Percentiles rank a stretch among this genome's conserved stretches.
Evolutionary conservation across 768 basidiomycete genomes (phyloP).

Genomic region (Trametes coccinea): DNA sequence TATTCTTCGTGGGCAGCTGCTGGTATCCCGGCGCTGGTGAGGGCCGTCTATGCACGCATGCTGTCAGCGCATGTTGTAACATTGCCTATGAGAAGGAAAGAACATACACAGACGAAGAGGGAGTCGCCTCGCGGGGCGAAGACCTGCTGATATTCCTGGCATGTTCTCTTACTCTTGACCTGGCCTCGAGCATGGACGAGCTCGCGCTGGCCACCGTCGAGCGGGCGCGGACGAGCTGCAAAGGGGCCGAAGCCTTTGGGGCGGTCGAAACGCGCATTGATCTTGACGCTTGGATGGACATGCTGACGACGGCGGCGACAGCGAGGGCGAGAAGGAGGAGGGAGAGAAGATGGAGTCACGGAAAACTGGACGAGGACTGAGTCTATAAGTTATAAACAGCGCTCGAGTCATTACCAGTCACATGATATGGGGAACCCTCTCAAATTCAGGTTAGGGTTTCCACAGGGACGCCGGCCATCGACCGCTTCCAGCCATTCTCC

Average conservation of each 20-base stretch:
- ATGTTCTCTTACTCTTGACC: conserved; percentile 77
- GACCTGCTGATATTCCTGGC: conserved; percentile 74
- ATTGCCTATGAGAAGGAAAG: not conserved
- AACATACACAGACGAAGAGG: conserved; percentile 63
- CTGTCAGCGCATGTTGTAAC: conserved; percentile 10
- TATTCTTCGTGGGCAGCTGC: conserved; percentile 45
- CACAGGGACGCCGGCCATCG: not conserved
- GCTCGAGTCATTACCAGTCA: conserved; percentile 24
- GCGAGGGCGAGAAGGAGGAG: conserved; percentile 12
- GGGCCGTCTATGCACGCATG: conserved; percentile 50
- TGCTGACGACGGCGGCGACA: conserved; percentile 13
- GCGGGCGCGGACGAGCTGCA: conserved; percentile 47
- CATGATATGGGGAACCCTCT: not conserved
- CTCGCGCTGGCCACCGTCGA: conserved; percentile 46
- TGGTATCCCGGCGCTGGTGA: conserved; percentile 57
- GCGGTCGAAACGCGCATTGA: conserved; percentile 44
- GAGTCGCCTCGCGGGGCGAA: conserved; percentile 56
- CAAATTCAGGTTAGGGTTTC: not conserved
- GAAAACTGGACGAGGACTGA: conserved; percentile 17
- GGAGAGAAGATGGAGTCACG: conserved; percentile 10
- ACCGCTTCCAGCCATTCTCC: not conserved
- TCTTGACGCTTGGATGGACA: conserved; percentile 35
- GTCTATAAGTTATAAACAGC: conserved; percentile 20
- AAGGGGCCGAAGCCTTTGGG: conserved; percentile 34
- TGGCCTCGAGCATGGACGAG: conserved; percentile 71